These are phyloP conservation scores for Sclerotinia trifoliorum DNA, from an alignment of 2,329 filamentous ascomycete species.

Conservation along the genomic window DNA sequence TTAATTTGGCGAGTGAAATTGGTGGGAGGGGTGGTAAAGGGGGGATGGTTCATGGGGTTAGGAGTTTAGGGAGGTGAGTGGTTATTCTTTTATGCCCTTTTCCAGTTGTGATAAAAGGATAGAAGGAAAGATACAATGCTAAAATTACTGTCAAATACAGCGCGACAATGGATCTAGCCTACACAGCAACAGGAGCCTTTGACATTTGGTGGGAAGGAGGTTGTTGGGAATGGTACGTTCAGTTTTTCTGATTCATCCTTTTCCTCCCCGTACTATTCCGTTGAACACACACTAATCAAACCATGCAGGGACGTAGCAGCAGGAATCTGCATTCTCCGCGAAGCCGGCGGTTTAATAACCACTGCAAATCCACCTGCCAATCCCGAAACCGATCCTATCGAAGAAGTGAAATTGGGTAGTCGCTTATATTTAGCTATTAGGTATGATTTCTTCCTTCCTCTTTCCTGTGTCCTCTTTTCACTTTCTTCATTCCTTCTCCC, in stretches of 20 bases:
- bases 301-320: constrained; percentile 66
- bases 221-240: constrained; percentile 71
- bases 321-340: constrained; percentile 68
- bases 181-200: constrained; percentile 71
- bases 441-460: constrained; percentile 1
- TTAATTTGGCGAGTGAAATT: constrained; percentile 70
- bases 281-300: not conserved
- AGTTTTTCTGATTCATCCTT: too few species aligned
- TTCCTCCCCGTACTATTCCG: not conserved
- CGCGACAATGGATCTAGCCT: constrained; percentile 72
- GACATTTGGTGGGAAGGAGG: constrained; percentile 85
- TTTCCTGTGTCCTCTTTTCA: too few species aligned
- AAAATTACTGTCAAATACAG: constrained; percentile 42
- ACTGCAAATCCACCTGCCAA: constrained; percentile 69
- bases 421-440: constrained; percentile 71
- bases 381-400: constrained; percentile 53
- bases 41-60: constrained; percentile 75
- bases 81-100: not conserved
- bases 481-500: too few species aligned
- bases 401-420: constrained; percentile 62
- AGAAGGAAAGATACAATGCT: too few species aligned
- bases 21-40: constrained; percentile 63
- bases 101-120: too few species aligned
- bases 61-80: constrained; percentile 60
- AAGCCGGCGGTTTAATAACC: constrained; percentile 72